Evolutionary conservation across 805 yeast species (phyloP).

Genomic region (Nakazawaea peltata): DNA sequence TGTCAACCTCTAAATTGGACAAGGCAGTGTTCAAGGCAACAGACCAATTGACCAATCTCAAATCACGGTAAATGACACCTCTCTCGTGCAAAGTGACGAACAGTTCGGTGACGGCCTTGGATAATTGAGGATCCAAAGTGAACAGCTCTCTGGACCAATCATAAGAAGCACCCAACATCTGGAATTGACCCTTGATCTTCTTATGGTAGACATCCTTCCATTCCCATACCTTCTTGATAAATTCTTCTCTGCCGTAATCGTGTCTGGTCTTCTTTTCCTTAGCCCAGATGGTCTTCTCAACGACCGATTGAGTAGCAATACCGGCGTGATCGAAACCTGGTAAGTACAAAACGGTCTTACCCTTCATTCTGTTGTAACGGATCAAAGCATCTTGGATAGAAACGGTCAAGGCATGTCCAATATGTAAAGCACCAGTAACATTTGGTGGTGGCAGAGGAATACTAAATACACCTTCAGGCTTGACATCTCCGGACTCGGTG

Average conservation of each 20-base stretch:
- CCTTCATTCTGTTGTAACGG: conserved; percentile 95
- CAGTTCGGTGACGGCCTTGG: conserved; percentile 81
- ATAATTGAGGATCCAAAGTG: conserved; percentile 74
- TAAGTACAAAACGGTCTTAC: conserved; percentile 83
- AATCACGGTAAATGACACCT: conserved; percentile 90
- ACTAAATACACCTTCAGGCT: conserved; percentile 78
- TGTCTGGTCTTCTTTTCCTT: conserved; percentile 85
- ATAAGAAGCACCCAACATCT: conserved; percentile 89
- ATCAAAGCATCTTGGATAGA: conserved; percentile 90
- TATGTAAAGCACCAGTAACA: conserved; percentile 97
- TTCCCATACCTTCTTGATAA: conserved; percentile 87
- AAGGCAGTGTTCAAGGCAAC: conserved; percentile 90
- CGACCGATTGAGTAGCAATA: conserved; percentile 97
- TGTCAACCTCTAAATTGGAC: conserved; percentile 94
- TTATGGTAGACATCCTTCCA: conserved; percentile 94
- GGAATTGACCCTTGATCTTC: conserved; percentile 78
- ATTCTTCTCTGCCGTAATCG: conserved; percentile 89
- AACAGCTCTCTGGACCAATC: conserved; percentile 95
- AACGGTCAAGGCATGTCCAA: conserved; percentile 96
- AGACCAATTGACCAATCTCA: conserved; percentile 94
- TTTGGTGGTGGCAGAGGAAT: conserved; percentile 99
- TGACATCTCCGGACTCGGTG: conserved; percentile 60
- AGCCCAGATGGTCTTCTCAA: conserved; percentile 92
- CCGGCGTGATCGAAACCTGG: conserved; percentile 99
- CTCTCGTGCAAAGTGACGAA: conserved; percentile 89